These are phyloP conservation scores for Amylocystis lapponica DNA, from an alignment of 768 basidiomycete genomes.

Conservation along the genomic window DNA sequence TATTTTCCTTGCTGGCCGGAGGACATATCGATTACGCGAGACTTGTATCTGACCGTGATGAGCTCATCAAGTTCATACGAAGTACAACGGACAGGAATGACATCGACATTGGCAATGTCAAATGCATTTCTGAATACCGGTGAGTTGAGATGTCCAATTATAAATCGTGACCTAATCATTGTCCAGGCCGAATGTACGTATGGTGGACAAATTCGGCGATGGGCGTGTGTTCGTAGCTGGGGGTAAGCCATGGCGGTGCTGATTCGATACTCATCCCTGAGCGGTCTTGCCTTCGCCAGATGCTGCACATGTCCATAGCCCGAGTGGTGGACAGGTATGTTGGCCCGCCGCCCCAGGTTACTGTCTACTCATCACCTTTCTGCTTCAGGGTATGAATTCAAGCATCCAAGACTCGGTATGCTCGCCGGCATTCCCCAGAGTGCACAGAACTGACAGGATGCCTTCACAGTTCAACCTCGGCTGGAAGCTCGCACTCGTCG, in stretches of 20 bases:
- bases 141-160: neutral
- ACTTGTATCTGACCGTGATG: neutral
- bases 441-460: too few species aligned
- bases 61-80: neutral
- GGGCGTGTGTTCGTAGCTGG: conserved; percentile 43
- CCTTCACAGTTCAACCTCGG: conserved; percentile 22
- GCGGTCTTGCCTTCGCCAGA: conserved; percentile 26
- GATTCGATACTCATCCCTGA: neutral
- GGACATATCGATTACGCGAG: conserved; percentile 1
- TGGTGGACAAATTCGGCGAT: conserved; percentile 36
- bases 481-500: conserved; percentile 27
- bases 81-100: conserved; percentile 1
- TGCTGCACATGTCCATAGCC: conserved; percentile 42
- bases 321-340: conserved; percentile 36
- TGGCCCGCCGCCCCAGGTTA: too few species aligned
- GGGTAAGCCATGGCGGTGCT: conserved; percentile 25
- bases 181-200: conserved; percentile 41
- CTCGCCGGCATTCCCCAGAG: too few species aligned
- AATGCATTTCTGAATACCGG: conserved; percentile 3
- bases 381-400: conserved; percentile 26
- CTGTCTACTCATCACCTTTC: neutral
- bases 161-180: too few species aligned
- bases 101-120: conserved; percentile 1
- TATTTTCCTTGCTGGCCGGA: neutral
- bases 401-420: conserved; percentile 24